These are phyloP conservation scores for Orbilia oligospora DNA, from an alignment of 2,329 filamentous ascomycete genomes.

Conservation along the genomic window DNA sequence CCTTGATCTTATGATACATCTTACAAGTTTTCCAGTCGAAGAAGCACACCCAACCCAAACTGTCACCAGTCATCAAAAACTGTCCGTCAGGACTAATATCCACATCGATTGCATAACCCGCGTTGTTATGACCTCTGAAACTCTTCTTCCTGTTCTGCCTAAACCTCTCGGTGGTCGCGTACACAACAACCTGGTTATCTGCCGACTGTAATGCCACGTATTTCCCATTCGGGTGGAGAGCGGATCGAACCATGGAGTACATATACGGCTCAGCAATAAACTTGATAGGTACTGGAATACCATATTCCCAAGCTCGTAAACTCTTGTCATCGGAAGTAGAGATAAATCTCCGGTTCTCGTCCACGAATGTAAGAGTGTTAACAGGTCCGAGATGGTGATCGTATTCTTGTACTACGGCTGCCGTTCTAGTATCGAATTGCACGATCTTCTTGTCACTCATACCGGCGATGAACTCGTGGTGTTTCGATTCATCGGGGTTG, in stretches of 20 bases:
- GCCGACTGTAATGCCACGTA: conserved; percentile 93
- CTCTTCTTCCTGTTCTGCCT: conserved; percentile 97
- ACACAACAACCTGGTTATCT: conserved; percentile 97
- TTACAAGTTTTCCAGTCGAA: conserved; percentile 99
- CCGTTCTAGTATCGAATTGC: conserved; percentile 90
- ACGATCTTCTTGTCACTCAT: conserved; percentile 99
- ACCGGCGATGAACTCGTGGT: conserved; percentile 92
- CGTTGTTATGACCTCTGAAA: conserved; percentile 95
- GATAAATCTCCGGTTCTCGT: conserved; percentile 94
- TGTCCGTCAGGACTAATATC: conserved; percentile 91
- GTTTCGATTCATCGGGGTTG: conserved; percentile 82
- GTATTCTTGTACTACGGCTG: conserved; percentile 93
- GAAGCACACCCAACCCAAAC: conserved; percentile 89
- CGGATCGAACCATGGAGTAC: conserved; percentile 92
- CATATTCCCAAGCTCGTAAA: conserved; percentile 96
- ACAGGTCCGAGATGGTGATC: conserved; percentile 98
- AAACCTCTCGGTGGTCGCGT: conserved; percentile 94
- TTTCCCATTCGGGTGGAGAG: conserved; percentile 88
- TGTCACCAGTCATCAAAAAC: conserved; percentile 89
- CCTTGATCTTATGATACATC: conserved; percentile 96
- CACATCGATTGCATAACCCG: conserved; percentile 91
- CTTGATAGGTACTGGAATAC: conserved; percentile 98
- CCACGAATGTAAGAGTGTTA: conserved; percentile 97
- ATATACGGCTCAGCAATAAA: conserved; percentile 98
- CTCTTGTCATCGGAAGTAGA: conserved; percentile 98